Evolutionary conservation across 805 yeast species (phyloP).

Genomic region (Ogataea trehaloabstinens): DNA sequence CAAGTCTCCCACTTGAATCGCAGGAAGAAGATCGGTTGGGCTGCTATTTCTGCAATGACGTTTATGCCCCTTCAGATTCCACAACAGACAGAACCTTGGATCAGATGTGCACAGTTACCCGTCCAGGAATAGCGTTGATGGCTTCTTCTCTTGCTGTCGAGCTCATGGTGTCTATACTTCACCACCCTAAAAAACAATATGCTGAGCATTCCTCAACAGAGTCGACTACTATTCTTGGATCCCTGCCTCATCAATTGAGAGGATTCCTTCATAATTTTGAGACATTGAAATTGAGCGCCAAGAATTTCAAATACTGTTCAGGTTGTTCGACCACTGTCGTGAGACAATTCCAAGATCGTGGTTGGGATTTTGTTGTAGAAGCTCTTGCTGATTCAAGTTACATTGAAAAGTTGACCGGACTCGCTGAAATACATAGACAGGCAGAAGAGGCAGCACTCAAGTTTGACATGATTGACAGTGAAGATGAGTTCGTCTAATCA

Average conservation of each 20-base stretch:
- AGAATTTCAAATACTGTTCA: slow-evolving; percentile 75
- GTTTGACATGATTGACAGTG: slow-evolving; percentile 40
- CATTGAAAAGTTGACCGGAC: slow-evolving; percentile 78
- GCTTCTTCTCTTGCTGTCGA: slow-evolving; percentile 90
- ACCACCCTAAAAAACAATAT: slow-evolving; percentile 52
- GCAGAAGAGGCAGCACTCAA: slow-evolving; percentile 54
- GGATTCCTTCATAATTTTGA: slow-evolving; percentile 74
- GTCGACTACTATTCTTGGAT: slow-evolving; percentile 53
- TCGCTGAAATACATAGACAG: slow-evolving; percentile 65
- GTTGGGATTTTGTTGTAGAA: slow-evolving; percentile 78
- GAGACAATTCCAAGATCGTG: slow-evolving; percentile 44
- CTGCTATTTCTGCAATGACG: slow-evolving; percentile 94
- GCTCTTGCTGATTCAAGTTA: slow-evolving; percentile 67
- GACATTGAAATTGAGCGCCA: slow-evolving; percentile 64
- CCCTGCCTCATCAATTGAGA: slow-evolving; percentile 84
- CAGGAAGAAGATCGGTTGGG: slow-evolving; percentile 55
- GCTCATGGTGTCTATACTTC: slow-evolving; percentile 68
- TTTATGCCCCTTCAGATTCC: slow-evolving; percentile 90
- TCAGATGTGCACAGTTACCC: slow-evolving; percentile 98
- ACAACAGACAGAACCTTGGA: slow-evolving; percentile 85
- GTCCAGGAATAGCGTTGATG: slow-evolving; percentile 91
- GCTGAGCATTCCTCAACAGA: slow-evolving; percentile 34
- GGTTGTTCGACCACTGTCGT: slow-evolving; percentile 75
- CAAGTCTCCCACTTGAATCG: slow-evolving; percentile 20
- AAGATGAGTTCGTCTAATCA: slow-evolving; percentile 35